These are phyloP conservation scores for Penicillium malachiteum DNA, from an alignment of 495 filamentous ascomycete genomes.

Conservation along the genomic window DNA sequence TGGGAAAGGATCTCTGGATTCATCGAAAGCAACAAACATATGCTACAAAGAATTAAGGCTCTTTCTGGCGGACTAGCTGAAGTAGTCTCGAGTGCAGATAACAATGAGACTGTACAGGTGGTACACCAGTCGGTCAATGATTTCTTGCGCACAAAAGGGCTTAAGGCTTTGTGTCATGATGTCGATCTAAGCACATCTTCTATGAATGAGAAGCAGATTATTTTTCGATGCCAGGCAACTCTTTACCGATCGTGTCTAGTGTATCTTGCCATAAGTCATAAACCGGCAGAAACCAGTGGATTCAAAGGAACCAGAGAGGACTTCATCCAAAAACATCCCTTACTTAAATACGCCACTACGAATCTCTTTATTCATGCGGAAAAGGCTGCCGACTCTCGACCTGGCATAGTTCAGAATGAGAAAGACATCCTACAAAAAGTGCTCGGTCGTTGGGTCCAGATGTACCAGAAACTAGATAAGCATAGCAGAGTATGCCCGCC, in stretches of 20 bases:
- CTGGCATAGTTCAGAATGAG: neutral
- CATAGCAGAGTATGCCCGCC: neutral
- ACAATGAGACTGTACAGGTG: slow-evolving; percentile 10
- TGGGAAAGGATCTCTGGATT: slow-evolving; percentile 8
- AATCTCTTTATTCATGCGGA: slow-evolving; percentile 11
- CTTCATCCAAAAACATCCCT: slow-evolving; percentile 1
- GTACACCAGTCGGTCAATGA: slow-evolving; percentile 21
- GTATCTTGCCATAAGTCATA: slow-evolving; percentile 4
- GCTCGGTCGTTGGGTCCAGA: slow-evolving; percentile 1
- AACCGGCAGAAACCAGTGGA: neutral
- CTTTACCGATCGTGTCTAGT: slow-evolving; percentile 11
- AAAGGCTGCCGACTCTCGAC: slow-evolving; percentile 1
- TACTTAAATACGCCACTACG: slow-evolving; percentile 5
- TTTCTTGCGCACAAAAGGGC: slow-evolving; percentile 14
- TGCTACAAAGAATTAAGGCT: slow-evolving; percentile 6
- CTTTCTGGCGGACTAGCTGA: slow-evolving; percentile 17
- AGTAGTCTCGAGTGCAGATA: neutral
- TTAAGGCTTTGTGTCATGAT: slow-evolving; percentile 17
- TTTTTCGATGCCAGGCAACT: slow-evolving; percentile 1
- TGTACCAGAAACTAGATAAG: neutral
- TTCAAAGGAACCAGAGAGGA: neutral
- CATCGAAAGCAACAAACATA: slow-evolving; percentile 10
- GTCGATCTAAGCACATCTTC: neutral
- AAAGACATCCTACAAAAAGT: slow-evolving; percentile 1
- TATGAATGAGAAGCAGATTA: neutral